Percentiles rank a stretch among this genome's conserved stretches.
phyloP scores from a whole-genome alignment of 1,284 basidiomycete genomes.

The Trichosporon sp. region DNA sequence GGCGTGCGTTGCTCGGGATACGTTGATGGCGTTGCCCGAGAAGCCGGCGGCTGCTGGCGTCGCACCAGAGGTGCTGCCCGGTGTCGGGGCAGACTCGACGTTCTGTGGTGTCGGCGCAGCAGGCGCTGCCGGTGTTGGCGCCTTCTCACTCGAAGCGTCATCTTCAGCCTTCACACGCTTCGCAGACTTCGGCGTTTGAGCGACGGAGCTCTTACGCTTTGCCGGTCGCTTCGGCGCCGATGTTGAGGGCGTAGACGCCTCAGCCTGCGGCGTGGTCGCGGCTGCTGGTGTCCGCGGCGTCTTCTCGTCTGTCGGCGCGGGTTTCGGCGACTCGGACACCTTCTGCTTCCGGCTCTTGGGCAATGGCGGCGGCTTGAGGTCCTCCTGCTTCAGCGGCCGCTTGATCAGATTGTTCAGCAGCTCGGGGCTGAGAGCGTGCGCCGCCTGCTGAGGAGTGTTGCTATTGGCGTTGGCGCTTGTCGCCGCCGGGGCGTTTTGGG shows the following conservation, averaged over 20 bases:
- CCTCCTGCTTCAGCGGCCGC: slow-evolving; percentile 21
- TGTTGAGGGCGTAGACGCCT: slow-evolving; percentile 7
- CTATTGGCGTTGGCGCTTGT: background rate
- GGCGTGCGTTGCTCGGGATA: slow-evolving; percentile 14
- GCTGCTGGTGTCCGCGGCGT: slow-evolving; percentile 12
- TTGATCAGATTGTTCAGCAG: slow-evolving; percentile 22
- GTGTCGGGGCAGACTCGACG: slow-evolving; percentile 1
- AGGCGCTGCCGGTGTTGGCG: slow-evolving; percentile 2
- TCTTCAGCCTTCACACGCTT: slow-evolving; percentile 17
- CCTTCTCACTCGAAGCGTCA: slow-evolving; percentile 5
- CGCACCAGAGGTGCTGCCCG: slow-evolving; percentile 2
- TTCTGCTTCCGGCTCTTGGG: slow-evolving; percentile 13
- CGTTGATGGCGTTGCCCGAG: slow-evolving; percentile 12
- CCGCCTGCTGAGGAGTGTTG: slow-evolving; percentile 12
- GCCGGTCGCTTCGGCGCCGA: background rate
- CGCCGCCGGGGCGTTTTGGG: background rate
- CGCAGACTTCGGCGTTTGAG: slow-evolving; percentile 11
- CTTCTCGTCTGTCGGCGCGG: slow-evolving; percentile 4
- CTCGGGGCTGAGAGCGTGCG: slow-evolving; percentile 18
- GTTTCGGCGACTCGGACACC: slow-evolving; percentile 9
- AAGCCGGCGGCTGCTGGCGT: slow-evolving; percentile 11
- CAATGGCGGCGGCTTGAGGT: slow-evolving; percentile 18
- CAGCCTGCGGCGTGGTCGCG: slow-evolving; percentile 6
- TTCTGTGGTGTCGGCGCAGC: background rate
- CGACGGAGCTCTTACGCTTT: slow-evolving; percentile 17